These are phyloP conservation scores for Asterionellopsis glacialis DNA, from an alignment of 108 stramenopile species.

Conservation along the genomic window DNA sequence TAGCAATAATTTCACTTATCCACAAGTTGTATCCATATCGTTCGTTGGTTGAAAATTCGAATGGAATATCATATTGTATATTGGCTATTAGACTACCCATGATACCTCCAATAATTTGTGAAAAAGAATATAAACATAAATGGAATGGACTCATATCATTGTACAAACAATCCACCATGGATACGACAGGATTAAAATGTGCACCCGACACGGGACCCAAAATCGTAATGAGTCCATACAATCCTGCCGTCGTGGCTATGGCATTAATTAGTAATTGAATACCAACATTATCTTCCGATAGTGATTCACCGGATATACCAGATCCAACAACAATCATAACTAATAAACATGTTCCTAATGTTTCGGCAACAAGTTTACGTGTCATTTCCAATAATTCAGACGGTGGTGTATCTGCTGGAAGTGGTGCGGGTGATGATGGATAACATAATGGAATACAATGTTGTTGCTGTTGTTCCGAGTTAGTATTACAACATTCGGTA, in stretches of 20 bases:
- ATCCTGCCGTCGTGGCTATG: slow-evolving; percentile 21
- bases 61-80: neutral
- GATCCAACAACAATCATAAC: slow-evolving; percentile 24
- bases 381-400: neutral
- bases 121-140: slow-evolving; percentile 7
- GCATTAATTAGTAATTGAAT: slow-evolving; percentile 26
- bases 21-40: slow-evolving; percentile 18
- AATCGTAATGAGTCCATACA: slow-evolving; percentile 25
- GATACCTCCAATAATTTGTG: slow-evolving; percentile 25
- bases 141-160: slow-evolving; percentile 6
- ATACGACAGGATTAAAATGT: slow-evolving; percentile 31
- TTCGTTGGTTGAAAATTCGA: slow-evolving; percentile 16
- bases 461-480: too few species aligned
- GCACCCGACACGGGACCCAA: slow-evolving; percentile 34
- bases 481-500: too few species aligned
- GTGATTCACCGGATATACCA: slow-evolving; percentile 19
- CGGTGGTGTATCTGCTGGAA: slow-evolving; percentile 4
- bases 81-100: neutral
- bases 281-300: slow-evolving; percentile 19
- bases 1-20: slow-evolving; percentile 25
- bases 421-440: slow-evolving; percentile 6
- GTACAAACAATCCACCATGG: slow-evolving; percentile 19
- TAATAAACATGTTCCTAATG: slow-evolving; percentile 22
- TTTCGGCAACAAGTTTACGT: slow-evolving; percentile 21
- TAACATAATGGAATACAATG: too few species aligned